Conservation (phyloP, 148 eudicot species). For the Hydrangea macrophylla region DNA sequence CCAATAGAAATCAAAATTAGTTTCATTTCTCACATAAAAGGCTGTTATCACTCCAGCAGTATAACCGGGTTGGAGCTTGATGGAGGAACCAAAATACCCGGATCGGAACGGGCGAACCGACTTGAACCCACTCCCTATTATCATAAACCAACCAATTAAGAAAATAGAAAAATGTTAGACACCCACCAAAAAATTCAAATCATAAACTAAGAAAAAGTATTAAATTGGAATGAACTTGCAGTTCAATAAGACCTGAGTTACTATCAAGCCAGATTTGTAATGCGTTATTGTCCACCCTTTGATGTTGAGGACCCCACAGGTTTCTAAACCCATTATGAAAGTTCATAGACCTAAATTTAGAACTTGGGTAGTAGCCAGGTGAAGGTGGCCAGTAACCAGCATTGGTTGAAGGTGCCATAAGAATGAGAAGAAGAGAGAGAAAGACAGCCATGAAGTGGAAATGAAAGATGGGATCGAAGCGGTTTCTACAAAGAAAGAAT, state of each 20-base stretch:
- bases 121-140: constrained; percentile 90
- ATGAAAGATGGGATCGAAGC: neutral
- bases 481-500: neutral
- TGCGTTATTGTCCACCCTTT: constrained; percentile 46
- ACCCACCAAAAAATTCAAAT: neutral
- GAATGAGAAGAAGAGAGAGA: constrained; percentile 17
- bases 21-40: constrained; percentile 62
- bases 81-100: constrained; percentile 81
- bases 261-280: constrained; percentile 78
- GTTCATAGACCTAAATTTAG: constrained; percentile 49
- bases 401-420: constrained; percentile 29
- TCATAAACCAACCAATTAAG: neutral
- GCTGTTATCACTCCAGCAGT: constrained; percentile 97
- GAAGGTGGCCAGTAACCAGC: constrained; percentile 65
- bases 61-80: constrained; percentile 85
- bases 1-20: neutral
- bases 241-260: constrained; percentile 45
- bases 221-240: neutral
- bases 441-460: constrained; percentile 26
- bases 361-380: constrained; percentile 80
- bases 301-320: constrained; percentile 88
- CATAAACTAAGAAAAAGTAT: neutral
- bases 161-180: neutral
- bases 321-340: constrained; percentile 62
- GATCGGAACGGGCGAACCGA: constrained; percentile 79